Base-by-base conservation (phyloP, 371 early-diverging fungal genomes). In the Basidiobolus meristosporus region DNA sequence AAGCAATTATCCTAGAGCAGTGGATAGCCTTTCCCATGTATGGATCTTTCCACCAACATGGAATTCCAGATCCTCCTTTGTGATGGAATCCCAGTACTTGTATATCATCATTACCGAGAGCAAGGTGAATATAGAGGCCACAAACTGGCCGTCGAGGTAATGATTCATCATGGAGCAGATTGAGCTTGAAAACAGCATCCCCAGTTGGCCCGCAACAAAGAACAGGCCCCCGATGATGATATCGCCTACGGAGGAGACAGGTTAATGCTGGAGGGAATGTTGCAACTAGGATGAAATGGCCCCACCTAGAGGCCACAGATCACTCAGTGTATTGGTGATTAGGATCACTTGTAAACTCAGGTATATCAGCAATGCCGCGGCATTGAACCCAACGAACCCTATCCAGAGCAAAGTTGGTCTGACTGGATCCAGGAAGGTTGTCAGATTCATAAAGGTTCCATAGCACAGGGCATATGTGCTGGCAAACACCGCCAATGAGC, bases 51-150 rank as follows among this genome's bases (percentile, higher is more conserved):
- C 76, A 28, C 89, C 89, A 18, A 95, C 91, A 20, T 77, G 76
- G 59, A 92, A 96, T 64, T 96, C 97, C 32, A 93, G 62, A 54
- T 93, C 97, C 54, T 96, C 97, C 63, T 91, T 91, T 30, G 97
- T 96, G 52, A 96, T 93, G 14, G 82, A 81, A 59, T 96, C 93
- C 97, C 97, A 96, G 66, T 84, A 96, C 63, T 96, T 96, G 72
- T 93, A 96, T 7, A 93, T 85, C 93, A 96, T 95, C 97, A 96
- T 93, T 33, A 96, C 90, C 19, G 81, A 76, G 46, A 96, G 57
- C 40, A 96, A 60, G 12, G 82, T 85, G 50, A 77, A 84, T 33
- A 89, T 83, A 12, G 81, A 70, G 31, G 87, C 86, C 65, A 92
- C 89, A 74, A 96, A 96, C 47, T 88, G 54, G 15, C 97, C 97